Evolutionary conservation across 257 asterid species (phyloP).

Genomic region (Lycium ferocissimum): DNA sequence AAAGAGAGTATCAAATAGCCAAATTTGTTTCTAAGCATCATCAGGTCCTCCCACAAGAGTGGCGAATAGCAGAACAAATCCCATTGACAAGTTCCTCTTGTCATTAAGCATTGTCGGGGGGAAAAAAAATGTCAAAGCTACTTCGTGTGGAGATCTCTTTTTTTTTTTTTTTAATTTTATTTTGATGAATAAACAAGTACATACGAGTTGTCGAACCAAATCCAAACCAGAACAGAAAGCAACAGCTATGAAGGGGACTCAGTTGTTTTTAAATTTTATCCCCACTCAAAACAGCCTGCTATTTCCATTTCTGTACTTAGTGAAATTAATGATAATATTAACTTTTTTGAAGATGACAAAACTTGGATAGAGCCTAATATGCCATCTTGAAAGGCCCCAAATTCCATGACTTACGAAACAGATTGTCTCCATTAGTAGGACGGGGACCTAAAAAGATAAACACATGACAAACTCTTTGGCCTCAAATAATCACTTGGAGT

Average conservation of each 20-base stretch:
- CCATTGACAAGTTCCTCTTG: background rate
- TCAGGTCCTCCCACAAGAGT: background rate
- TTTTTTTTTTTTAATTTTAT: too few relatives aligned
- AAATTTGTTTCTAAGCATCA: background rate
- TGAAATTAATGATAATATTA: background rate
- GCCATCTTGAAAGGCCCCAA: background rate
- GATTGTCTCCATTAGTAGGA: background rate
- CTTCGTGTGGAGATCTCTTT: background rate
- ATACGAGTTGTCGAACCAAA: background rate
- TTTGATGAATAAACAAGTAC: background rate
- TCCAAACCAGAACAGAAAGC: background rate
- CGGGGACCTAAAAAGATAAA: background rate
- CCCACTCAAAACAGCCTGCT: slow-evolving; percentile 14
- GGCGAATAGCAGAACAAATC: slow-evolving; percentile 12
- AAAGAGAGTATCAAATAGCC: background rate
- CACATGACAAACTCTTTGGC: background rate
- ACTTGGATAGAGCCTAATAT: background rate
- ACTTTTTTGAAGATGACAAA: background rate
- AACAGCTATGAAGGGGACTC: background rate
- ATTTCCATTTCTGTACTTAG: slow-evolving; percentile 4
- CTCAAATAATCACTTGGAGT: background rate
- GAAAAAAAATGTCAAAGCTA: too few relatives aligned
- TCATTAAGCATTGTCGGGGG: too few relatives aligned
- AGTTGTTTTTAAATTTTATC: background rate
- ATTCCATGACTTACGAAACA: slow-evolving; percentile 21